Percentiles rank a stretch among this genome's conserved stretches.
Conservation (phyloP, 1,284 basidiomycete genomes). For the Singerocomus inundabilis region DNA sequence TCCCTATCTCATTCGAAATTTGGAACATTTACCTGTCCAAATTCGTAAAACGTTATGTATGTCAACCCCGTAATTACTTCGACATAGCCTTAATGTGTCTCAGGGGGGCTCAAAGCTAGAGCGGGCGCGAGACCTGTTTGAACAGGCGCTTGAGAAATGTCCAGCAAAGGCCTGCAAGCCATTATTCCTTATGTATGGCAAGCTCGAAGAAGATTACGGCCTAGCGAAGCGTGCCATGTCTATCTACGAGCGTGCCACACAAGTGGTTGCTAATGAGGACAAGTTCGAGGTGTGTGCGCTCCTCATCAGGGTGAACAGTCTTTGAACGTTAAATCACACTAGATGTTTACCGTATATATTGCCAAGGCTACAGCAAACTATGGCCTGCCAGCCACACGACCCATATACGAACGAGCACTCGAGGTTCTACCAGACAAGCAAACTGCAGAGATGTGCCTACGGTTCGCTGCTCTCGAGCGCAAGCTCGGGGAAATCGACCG, state of each 20-base stretch:
- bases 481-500: constrained; percentile 99
- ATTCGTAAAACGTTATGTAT: constrained; percentile 93
- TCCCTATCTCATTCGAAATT: constrained; percentile 97
- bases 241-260: constrained; percentile 91
- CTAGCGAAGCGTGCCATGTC: constrained; percentile 95
- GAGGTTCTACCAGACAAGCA: constrained; percentile 90
- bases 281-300: constrained; percentile 81
- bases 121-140: constrained; percentile 93
- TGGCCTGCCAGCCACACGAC: constrained; percentile 92
- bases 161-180: constrained; percentile 94
- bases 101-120: constrained; percentile 93
- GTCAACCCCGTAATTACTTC: constrained; percentile 30
- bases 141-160: constrained; percentile 96
- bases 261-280: constrained; percentile 84
- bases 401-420: constrained; percentile 97
- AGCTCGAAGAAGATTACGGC: constrained; percentile 93
- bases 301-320: not conserved
- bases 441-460: constrained; percentile 97
- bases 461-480: constrained; percentile 94
- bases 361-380: constrained; percentile 96
- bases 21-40: constrained; percentile 99
- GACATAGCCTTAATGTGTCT: constrained; percentile 3
- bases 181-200: constrained; percentile 93
- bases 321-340: constrained; percentile 10
- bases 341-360: constrained; percentile 98